phyloP scores from a whole-genome alignment of 2,329 filamentous ascomycete species.

The Colletotrichum ledebouriae region DNA sequence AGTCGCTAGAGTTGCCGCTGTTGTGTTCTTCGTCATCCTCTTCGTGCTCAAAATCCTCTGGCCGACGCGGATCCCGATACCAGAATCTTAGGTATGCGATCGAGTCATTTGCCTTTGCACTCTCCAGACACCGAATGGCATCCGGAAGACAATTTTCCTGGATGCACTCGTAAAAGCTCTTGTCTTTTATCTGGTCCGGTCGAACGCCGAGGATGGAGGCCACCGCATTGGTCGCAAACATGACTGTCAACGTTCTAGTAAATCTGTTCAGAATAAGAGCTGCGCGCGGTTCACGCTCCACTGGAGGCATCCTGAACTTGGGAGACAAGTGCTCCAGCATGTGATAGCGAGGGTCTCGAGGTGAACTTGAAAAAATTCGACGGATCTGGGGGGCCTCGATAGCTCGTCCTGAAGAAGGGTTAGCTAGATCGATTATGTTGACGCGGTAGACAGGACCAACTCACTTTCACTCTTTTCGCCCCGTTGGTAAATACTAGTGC shows the following conservation, averaged over 20 bases:
- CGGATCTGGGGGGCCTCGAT: constrained; percentile 83
- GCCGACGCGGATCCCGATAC: constrained; percentile 80
- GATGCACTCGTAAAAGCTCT: constrained; percentile 91
- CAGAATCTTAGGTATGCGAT: constrained; percentile 91
- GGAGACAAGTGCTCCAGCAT: constrained; percentile 89
- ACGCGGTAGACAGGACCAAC: not conserved
- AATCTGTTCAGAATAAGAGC: constrained; percentile 90
- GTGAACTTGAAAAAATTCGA: constrained; percentile 84
- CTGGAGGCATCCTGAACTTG: constrained; percentile 77
- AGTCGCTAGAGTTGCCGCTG: constrained; percentile 54
- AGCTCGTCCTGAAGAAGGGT: constrained; percentile 70
- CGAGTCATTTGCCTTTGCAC: constrained; percentile 90
- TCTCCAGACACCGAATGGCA: constrained; percentile 83
- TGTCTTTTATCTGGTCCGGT: constrained; percentile 77
- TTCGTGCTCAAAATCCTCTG: constrained; percentile 62
- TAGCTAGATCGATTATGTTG: not conserved
- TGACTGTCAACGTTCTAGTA: constrained; percentile 83
- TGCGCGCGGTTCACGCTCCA: constrained; percentile 82
- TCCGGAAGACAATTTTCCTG: constrained; percentile 81
- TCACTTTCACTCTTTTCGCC: constrained; percentile 82
- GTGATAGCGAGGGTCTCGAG: constrained; percentile 86
- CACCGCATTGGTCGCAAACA: constrained; percentile 87
- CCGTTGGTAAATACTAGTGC: constrained; percentile 81
- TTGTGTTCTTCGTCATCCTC: constrained; percentile 56
- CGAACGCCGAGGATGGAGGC: constrained; percentile 80